Evolutionary conservation across 2,329 filamentous ascomycete genomes (phyloP), one percentile per base, ranked within the genome.

Genomic region (Fusarium subtropicale): DNA sequence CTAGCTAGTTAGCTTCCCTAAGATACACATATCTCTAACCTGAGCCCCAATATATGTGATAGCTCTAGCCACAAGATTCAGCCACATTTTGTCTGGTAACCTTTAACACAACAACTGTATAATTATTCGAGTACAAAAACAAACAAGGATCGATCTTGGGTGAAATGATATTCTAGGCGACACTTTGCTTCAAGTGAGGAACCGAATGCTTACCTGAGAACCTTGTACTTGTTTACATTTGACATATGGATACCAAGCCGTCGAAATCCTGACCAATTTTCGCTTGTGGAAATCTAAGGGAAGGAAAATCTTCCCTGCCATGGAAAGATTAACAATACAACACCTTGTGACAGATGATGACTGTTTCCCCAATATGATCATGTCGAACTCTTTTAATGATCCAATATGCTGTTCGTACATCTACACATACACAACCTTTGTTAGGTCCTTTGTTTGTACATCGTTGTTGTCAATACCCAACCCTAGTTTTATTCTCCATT

Each of bases 371-470:
- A 12, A 38, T 52, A 24, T 16, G 20, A 39, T n/a, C 44, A 48
- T 38, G 18, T 56, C 41, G 26, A 53, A 50, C 34, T 38, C 46
- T 44, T 47, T 50, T 39, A 41, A 46, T 34, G 22, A 47, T 52
- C 51, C 53, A 54, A 71, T 63, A 66, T 64, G 46, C 59, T 68
- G 67, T 72, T 74, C 48, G 54, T 75, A 75, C 71, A 74, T 66
- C 56, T 74, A 74, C 54, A 74, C 55, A 70, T 74, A 74, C 70
- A 75, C 56, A 45, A 52, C 56, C 60, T 61, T 56, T 45, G 28
- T 45, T 13, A 38, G 65, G 65, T 48, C 45, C 46, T 50, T 55
- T 71, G 61, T 53, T 63, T 58, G 46, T 66, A 66, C 68, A 71
- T 52, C 55, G 36, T 45, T 52, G 16, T 51, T 30, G 46, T 30